Conservation (phyloP, 164 flowering plant genomes). For the Magnolia officinalis region DNA sequence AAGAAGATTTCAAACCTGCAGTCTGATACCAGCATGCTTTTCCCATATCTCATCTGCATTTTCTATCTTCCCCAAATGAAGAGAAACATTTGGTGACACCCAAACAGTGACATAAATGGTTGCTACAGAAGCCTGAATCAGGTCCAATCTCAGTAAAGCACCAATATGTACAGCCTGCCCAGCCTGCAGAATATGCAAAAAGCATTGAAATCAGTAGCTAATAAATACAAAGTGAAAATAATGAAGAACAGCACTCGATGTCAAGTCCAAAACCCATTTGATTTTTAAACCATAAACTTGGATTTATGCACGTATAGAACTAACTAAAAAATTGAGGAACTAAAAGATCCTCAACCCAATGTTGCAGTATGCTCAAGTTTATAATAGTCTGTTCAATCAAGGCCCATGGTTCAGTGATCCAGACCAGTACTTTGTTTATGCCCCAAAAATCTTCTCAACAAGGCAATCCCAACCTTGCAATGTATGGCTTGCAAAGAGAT, state of each 20-base stretch:
- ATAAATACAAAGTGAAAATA: background rate
- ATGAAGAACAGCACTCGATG: background rate
- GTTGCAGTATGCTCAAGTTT: background rate
- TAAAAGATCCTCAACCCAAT: background rate
- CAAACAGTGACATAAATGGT: constrained; percentile 87
- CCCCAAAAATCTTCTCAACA: too few relatives aligned
- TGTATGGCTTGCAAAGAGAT: background rate
- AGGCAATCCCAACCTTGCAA: too few relatives aligned
- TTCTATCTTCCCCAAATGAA: constrained; percentile 87
- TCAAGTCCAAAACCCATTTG: background rate
- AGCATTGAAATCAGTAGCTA: background rate
- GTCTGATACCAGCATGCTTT: constrained; percentile 77
- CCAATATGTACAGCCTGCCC: constrained; percentile 92
- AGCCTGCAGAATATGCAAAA: constrained; percentile 38
- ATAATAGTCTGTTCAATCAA: too few relatives aligned
- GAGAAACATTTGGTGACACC: constrained; percentile 84
- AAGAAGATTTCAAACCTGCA: constrained; percentile 64
- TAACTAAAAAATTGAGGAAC: background rate
- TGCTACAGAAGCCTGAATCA: constrained; percentile 67
- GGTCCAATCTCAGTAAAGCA: constrained; percentile 75
- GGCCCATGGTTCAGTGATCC: too few relatives aligned
- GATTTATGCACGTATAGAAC: background rate
- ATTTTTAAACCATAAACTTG: background rate
- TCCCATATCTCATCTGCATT: constrained; percentile 80
- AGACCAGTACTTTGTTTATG: too few relatives aligned